These are phyloP conservation scores for Ustilaginoidea virens DNA, from an alignment of 2,329 filamentous ascomycete genomes.

Conservation along the genomic window DNA sequence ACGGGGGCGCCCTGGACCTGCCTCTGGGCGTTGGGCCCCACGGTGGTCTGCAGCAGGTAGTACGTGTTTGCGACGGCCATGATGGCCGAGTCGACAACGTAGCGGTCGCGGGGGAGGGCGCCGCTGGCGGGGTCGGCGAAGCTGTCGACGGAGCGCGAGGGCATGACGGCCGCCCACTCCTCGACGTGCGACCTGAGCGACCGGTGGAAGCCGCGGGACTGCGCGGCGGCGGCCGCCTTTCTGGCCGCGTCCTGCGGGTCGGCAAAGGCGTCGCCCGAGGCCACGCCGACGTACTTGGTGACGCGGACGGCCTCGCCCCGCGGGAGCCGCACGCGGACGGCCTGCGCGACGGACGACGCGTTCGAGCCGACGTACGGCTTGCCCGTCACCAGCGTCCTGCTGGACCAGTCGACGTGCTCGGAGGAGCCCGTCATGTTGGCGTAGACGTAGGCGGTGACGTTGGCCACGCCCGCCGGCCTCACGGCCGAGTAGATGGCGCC, in stretches of 20 bases:
- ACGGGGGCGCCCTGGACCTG: slow-evolving; percentile 9
- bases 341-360: slow-evolving; percentile 48
- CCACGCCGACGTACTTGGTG: slow-evolving; percentile 52
- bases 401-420: slow-evolving; percentile 22
- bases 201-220: slow-evolving; percentile 35
- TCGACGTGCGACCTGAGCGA: slow-evolving; percentile 38
- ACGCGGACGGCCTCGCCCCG: slow-evolving; percentile 38
- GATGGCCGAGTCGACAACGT: slow-evolving; percentile 39
- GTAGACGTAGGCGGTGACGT: slow-evolving; percentile 40
- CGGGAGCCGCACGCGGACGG: slow-evolving; percentile 34
- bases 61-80: slow-evolving; percentile 37
- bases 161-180: slow-evolving; percentile 48
- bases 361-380: slow-evolving; percentile 33
- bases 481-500: slow-evolving; percentile 49
- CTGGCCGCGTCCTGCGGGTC: slow-evolving; percentile 39
- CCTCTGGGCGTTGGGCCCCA: slow-evolving; percentile 29
- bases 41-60: slow-evolving; percentile 36
- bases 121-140: slow-evolving; percentile 38
- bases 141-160: slow-evolving; percentile 45
- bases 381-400: slow-evolving; percentile 6
- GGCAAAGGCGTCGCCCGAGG: slow-evolving; percentile 51
- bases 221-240: slow-evolving; percentile 30
- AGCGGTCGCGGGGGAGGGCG: slow-evolving; percentile 36
- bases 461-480: slow-evolving; percentile 40
- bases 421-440: slow-evolving; percentile 29